Percentiles rank a stretch among this genome's conserved stretches.
Conservation (phyloP, 139 green algal species). For the Chlamydomonas asymmetrica region DNA sequence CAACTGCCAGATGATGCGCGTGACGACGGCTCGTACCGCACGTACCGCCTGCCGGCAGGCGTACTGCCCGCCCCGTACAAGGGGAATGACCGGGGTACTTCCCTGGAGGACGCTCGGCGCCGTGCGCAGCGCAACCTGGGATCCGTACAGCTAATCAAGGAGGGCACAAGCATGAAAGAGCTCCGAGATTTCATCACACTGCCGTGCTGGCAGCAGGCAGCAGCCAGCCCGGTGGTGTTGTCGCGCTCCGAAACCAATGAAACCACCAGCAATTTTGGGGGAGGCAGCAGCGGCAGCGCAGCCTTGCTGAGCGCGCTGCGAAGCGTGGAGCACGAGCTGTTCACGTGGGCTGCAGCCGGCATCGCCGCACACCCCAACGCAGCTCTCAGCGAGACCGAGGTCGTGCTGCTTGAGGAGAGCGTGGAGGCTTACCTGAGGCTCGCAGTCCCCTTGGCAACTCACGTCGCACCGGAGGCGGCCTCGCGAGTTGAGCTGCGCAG, state of each 20-base stretch:
- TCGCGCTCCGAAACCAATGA: background rate
- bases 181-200: too few species aligned
- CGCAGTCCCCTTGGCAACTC: slow-evolving; percentile 4
- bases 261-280: background rate
- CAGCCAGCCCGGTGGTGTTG: background rate
- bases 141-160: slow-evolving; percentile 16
- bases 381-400: slow-evolving; percentile 12
- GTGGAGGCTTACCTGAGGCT: slow-evolving; percentile 36
- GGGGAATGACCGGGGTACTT: background rate
- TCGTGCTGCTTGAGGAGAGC: slow-evolving; percentile 18
- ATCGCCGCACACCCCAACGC: background rate
- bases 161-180: too few species aligned
- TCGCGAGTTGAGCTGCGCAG: slow-evolving; percentile 49
- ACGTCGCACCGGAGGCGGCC: background rate
- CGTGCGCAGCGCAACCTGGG: slow-evolving; percentile 32
- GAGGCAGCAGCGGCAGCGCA: background rate
- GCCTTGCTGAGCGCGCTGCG: slow-evolving; percentile 30
- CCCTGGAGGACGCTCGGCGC: slow-evolving; percentile 4
- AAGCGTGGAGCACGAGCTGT: slow-evolving; percentile 45
- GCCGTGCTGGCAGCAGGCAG: too few species aligned
- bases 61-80: background rate
- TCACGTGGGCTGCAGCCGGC: slow-evolving; percentile 10
- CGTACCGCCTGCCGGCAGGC: slow-evolving; percentile 4
- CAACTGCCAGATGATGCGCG: background rate
- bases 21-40: too few species aligned